These are phyloP conservation scores for Candida broadrunensis DNA, from an alignment of 805 yeast genomes.

Conservation along the genomic window DNA sequence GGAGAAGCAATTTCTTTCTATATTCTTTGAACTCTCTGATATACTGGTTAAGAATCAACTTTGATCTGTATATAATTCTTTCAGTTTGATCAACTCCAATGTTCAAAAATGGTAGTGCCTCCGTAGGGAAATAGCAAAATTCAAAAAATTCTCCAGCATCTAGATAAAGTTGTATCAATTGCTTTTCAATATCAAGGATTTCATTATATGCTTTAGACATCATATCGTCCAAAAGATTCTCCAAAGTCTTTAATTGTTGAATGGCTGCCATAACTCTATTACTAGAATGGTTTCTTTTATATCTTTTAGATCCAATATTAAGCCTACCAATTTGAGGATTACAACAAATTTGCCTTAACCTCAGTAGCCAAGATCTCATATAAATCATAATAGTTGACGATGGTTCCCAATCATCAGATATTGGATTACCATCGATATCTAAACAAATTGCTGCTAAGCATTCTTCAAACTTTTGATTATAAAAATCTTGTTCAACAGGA, in stretches of 20 bases:
- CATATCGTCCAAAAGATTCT: slow-evolving; percentile 67
- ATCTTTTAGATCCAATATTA: slow-evolving; percentile 18
- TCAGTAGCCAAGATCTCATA: slow-evolving; percentile 69
- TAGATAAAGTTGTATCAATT: slow-evolving; percentile 40
- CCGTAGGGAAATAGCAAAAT: slow-evolving; percentile 45
- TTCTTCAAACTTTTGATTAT: slow-evolving; percentile 59
- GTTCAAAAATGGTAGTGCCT: slow-evolving; percentile 49
- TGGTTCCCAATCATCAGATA: slow-evolving; percentile 47
- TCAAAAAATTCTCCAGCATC: slow-evolving; percentile 74
- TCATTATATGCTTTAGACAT: slow-evolving; percentile 52
- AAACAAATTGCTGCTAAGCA: slow-evolving; percentile 58
- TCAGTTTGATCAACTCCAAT: slow-evolving; percentile 32
- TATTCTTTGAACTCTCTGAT: slow-evolving; percentile 20
- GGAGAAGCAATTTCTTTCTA: slow-evolving; percentile 12
- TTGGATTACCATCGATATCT: slow-evolving; percentile 50
- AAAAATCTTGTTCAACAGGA: slow-evolving; percentile 81
- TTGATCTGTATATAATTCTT: slow-evolving; percentile 20
- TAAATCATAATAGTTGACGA: slow-evolving; percentile 34
- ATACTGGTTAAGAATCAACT: slow-evolving; percentile 13
- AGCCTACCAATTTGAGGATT: slow-evolving; percentile 59
- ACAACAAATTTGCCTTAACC: slow-evolving; percentile 76
- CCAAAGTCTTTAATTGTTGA: slow-evolving; percentile 45
- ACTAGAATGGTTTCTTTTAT: slow-evolving; percentile 15
- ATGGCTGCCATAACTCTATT: slow-evolving; percentile 11
- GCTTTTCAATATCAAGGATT: slow-evolving; percentile 47